These are phyloP conservation scores for Diaporthe eres DNA, from an alignment of 2,329 filamentous ascomycete genomes.

Conservation along the genomic window DNA sequence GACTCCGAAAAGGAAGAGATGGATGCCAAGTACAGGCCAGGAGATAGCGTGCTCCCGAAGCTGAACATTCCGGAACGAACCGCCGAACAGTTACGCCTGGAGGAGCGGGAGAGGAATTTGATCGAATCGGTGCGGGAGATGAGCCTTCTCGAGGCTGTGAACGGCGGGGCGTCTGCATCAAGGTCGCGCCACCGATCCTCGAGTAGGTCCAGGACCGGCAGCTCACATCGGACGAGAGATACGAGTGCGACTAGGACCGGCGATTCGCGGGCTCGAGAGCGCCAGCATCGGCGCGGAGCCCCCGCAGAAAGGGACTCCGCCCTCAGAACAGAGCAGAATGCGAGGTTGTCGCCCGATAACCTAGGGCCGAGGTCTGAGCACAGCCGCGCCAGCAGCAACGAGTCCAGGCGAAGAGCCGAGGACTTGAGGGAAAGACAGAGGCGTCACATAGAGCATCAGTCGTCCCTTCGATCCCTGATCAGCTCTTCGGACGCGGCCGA, in stretches of 20 bases:
- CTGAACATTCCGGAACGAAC: conserved; percentile 66
- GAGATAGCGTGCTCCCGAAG: conserved; percentile 83
- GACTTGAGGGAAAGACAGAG: conserved; percentile 55
- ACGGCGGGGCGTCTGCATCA: conserved; percentile 54
- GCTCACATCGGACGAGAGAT: conserved; percentile 42
- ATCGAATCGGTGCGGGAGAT: conserved; percentile 80
- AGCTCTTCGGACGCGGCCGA: conserved; percentile 84
- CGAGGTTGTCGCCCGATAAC: conserved; percentile 55
- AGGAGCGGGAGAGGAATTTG: conserved; percentile 78
- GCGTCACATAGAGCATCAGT: conserved; percentile 87
- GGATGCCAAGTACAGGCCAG: conserved; percentile 81
- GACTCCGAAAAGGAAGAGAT: conserved; percentile 83
- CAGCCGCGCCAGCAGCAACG: conserved; percentile 58
- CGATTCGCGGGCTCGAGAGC: conserved; percentile 48
- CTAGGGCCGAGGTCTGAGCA: conserved; percentile 51
- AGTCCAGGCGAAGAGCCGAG: conserved; percentile 59
- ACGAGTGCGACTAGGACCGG: conserved; percentile 51
- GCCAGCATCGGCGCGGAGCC: conserved; percentile 47
- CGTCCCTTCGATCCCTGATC: conserved; percentile 87
- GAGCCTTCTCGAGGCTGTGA: conserved; percentile 78
- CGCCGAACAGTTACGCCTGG: conserved; percentile 65
- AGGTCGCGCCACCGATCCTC: conserved; percentile 45
- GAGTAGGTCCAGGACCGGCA: conserved; percentile 43
- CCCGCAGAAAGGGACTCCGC: conserved; percentile 50
- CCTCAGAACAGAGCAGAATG: conserved; percentile 51